A percentile compares a stretch with the other conserved stretches of the same genome.
Conservation (phyloP, 129 eudicot species). For the Tanacetum coccineum region DNA sequence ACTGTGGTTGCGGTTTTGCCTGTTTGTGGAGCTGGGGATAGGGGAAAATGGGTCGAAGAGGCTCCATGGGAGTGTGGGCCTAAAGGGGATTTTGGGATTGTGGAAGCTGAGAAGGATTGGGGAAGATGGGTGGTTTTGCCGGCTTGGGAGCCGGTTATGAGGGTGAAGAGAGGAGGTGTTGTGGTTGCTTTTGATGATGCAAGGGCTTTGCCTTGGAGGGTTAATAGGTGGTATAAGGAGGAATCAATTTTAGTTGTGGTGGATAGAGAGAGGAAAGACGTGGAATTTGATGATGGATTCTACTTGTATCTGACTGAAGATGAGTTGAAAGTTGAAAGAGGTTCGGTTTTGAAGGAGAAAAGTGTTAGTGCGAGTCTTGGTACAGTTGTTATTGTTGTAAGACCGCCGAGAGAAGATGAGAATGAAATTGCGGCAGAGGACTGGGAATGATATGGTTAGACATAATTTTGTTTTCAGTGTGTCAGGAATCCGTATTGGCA, state of each 20-base stretch:
- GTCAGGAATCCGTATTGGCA: too few species aligned
- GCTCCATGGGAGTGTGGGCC: slow-evolving; percentile 73
- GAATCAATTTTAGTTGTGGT: slow-evolving; percentile 74
- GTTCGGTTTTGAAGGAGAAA: slow-evolving; percentile 47
- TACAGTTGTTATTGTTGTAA: slow-evolving; percentile 67
- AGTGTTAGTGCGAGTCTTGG: slow-evolving; percentile 58
- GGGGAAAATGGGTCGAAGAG: slow-evolving; percentile 47
- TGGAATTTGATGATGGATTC: slow-evolving; percentile 53
- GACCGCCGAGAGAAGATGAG: slow-evolving; percentile 69
- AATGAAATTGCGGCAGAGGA: slow-evolving; percentile 51
- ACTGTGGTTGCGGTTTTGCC: slow-evolving; percentile 62
- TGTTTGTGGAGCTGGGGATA: slow-evolving; percentile 53
- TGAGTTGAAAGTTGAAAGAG: slow-evolving; percentile 69
- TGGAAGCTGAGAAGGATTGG: slow-evolving; percentile 74
- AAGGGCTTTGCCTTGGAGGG: slow-evolving; percentile 71
- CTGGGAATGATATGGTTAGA: slow-evolving; percentile 48
- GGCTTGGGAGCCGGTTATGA: slow-evolving; percentile 64
- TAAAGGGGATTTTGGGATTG: slow-evolving; percentile 65
- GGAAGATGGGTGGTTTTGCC: slow-evolving; percentile 82
- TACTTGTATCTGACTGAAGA: slow-evolving; percentile 43
- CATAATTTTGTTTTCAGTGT: too few species aligned
- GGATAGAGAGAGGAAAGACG: slow-evolving; percentile 60
- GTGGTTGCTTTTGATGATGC: slow-evolving; percentile 71
- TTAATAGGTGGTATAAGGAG: slow-evolving; percentile 57
- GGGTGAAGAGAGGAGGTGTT: slow-evolving; percentile 61